phyloP scores from a whole-genome alignment of 805 yeast genomes.

The Barnettozyma californica region DNA sequence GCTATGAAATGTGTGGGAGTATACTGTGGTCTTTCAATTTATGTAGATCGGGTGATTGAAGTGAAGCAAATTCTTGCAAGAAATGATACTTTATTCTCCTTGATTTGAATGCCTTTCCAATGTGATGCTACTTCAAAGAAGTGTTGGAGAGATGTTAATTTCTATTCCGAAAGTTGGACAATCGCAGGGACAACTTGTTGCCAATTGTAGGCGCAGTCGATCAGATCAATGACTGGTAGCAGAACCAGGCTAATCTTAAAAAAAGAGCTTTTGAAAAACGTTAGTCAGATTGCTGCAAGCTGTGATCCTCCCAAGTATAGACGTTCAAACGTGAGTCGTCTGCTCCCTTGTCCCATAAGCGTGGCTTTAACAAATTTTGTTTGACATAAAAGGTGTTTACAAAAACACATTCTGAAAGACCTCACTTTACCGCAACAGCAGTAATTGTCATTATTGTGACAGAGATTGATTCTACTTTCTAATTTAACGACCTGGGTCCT shows the following conservation, averaged over 20 bases:
- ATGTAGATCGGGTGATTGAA: no score
- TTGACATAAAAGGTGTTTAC: conserved; percentile 1
- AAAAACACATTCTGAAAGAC: not conserved
- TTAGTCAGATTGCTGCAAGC: not conserved
- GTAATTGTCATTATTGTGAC: no score
- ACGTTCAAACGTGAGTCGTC: no score
- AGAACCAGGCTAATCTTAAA: no score
- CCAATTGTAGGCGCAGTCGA: not conserved
- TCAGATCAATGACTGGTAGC: not conserved
- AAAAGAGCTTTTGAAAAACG: no score
- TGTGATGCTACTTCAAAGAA: not conserved
- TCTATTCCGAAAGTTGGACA: not conserved
- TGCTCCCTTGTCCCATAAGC: not conserved
- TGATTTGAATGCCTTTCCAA: not conserved
- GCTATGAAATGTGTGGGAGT: not conserved
- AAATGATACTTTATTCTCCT: not conserved
- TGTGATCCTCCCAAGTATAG: no score
- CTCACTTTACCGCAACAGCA: not conserved
- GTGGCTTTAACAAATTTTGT: not conserved
- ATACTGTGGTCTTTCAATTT: no score
- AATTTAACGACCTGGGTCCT: no score
- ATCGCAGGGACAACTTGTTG: no score
- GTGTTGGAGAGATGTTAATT: not conserved
- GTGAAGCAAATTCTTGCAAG: no score
- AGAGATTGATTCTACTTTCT: no score